Evolutionary conservation across 2,329 filamentous ascomycete genomes (phyloP).

Genomic region (Tympanopsis confertula): DNA sequence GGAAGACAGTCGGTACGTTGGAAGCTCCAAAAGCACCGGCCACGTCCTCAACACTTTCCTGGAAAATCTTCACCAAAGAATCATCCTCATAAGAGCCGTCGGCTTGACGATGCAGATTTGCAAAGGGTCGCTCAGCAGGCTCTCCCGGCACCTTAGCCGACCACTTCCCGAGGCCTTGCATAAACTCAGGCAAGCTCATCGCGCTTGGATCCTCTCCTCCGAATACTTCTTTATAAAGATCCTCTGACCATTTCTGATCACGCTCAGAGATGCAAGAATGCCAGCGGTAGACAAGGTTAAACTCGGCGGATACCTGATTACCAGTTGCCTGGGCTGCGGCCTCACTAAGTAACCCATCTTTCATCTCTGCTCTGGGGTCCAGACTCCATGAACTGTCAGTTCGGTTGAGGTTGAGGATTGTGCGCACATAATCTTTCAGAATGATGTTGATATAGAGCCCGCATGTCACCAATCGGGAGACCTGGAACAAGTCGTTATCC

Average conservation of each 20-base stretch:
- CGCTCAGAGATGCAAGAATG: conserved; percentile 27
- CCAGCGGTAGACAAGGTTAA: conserved; percentile 40
- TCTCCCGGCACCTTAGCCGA: conserved; percentile 32
- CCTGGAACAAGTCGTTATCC: conserved; percentile 72
- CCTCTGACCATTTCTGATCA: conserved; percentile 31
- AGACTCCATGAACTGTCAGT: conserved; percentile 14
- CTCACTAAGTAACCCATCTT: conserved; percentile 10
- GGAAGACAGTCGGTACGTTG: conserved; percentile 30
- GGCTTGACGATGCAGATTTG: conserved; percentile 26
- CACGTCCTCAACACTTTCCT: conserved; percentile 31
- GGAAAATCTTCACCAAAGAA: conserved; percentile 29
- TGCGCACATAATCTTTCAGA: conserved; percentile 38
- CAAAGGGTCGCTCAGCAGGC: conserved; percentile 40
- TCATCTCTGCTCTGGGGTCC: conserved; percentile 14
- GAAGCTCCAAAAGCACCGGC: conserved; percentile 38
- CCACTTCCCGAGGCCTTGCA: conserved; percentile 31
- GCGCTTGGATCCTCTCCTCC: conserved; percentile 26
- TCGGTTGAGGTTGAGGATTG: conserved; percentile 29
- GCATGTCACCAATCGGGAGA: conserved; percentile 61
- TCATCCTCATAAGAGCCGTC: conserved; percentile 28
- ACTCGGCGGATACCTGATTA: conserved; percentile 38
- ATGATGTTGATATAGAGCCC: conserved; percentile 52
- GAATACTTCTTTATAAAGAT: conserved; percentile 19
- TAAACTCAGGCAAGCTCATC: conserved; percentile 32
- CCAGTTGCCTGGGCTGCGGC: conserved; percentile 25